These are phyloP conservation scores for Lumnitzera littorea DNA, from an alignment of 345 rosid species.

Conservation along the genomic window DNA sequence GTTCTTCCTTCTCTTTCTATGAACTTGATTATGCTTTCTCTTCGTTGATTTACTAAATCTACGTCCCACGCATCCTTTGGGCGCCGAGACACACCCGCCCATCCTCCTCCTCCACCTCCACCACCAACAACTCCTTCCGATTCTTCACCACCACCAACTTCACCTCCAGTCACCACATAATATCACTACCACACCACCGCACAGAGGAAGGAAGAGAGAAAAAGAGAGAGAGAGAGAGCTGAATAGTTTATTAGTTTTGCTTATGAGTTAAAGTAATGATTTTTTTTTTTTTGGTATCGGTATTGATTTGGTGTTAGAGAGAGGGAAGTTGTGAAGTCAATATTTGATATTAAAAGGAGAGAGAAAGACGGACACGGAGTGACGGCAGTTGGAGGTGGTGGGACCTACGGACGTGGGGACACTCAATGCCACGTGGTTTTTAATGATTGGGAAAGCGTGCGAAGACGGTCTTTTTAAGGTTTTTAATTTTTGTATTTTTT, in stretches of 20 bases:
- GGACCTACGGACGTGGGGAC: constrained; percentile 10
- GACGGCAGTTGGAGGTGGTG: constrained; percentile 16
- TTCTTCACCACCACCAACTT: constrained; percentile 1
- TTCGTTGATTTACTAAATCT: constrained; percentile 41
- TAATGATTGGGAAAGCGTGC: too few species aligned
- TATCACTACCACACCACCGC: too few species aligned
- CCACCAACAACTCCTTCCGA: neutral
- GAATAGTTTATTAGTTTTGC: too few species aligned
- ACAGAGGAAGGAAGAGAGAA: constrained; percentile 4
- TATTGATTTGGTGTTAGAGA: neutral
- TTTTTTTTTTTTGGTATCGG: neutral
- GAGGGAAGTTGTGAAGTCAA: constrained; percentile 1
- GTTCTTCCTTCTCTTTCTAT: constrained; percentile 32
- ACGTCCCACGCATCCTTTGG: constrained; percentile 58
- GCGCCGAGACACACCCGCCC: constrained; percentile 85
- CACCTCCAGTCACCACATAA: neutral
- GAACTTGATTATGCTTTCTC: constrained; percentile 24
- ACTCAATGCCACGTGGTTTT: too few species aligned
- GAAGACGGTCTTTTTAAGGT: too few species aligned
- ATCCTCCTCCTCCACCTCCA: constrained; percentile 21
- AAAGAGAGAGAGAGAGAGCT: neutral
- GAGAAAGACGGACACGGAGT: neutral
- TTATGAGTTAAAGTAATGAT: too few species aligned
- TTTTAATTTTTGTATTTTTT: too few species aligned
- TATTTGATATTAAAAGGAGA: neutral